Evolutionary conservation across 1,284 basidiomycete genomes (phyloP).

Genomic region (Apiotrichum laibachii): DNA sequence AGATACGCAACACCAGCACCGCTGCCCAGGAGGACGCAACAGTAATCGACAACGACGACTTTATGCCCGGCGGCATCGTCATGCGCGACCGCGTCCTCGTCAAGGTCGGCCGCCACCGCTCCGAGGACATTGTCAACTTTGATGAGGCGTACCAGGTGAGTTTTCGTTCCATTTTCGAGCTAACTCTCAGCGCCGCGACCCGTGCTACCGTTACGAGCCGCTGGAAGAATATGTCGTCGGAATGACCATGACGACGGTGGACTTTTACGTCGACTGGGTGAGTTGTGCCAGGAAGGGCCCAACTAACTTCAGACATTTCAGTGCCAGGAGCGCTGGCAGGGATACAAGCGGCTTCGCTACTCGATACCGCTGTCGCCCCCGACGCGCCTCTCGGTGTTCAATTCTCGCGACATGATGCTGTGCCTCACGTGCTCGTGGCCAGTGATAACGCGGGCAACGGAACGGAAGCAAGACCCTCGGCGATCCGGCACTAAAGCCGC

Average conservation of each 20-base stretch:
- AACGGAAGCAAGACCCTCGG: constrained; percentile 1
- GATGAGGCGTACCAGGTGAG: constrained; percentile 41
- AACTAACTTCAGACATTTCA: constrained; percentile 12
- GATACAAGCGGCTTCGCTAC: constrained; percentile 42
- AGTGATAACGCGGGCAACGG: constrained; percentile 13
- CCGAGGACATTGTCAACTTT: constrained; percentile 30
- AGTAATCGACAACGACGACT: constrained; percentile 21
- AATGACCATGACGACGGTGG: constrained; percentile 41
- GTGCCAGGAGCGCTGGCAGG: constrained; percentile 28
- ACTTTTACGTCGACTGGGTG: constrained; percentile 48
- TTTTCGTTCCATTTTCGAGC: not conserved
- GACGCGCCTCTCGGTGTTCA: constrained; percentile 44
- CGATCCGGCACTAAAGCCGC: not conserved
- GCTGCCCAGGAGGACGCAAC: constrained; percentile 34
- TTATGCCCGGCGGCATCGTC: constrained; percentile 34
- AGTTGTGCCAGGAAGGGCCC: constrained; percentile 3
- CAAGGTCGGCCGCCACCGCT: constrained; percentile 42
- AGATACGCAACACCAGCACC: constrained; percentile 41
- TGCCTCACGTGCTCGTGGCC: constrained; percentile 23
- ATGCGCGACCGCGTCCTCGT: constrained; percentile 49
- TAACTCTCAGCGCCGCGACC: constrained; percentile 33
- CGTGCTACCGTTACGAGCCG: constrained; percentile 38
- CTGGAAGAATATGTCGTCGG: constrained; percentile 47
- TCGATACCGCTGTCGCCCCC: constrained; percentile 38
- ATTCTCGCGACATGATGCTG: constrained; percentile 43